Evolutionary conservation across 208 protist genomes (phyloP).

Genomic region (Acanthamoeba royreba): DNA sequence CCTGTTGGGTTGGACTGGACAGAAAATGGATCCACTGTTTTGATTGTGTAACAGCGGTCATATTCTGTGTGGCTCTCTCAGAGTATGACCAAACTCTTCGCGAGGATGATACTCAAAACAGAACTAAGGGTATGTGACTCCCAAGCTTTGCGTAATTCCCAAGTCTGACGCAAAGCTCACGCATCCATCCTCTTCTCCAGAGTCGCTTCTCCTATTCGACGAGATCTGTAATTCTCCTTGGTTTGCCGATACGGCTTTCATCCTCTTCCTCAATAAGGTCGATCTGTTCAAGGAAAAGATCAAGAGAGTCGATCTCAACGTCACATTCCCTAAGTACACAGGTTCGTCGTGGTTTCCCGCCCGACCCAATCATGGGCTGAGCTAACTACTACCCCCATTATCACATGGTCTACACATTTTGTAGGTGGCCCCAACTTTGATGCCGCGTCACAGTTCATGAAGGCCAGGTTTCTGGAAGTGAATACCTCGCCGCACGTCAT

Average conservation of each 20-base stretch:
- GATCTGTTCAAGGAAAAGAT: slow-evolving; percentile 87
- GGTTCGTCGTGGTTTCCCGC: not conserved
- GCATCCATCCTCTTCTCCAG: too few relatives aligned
- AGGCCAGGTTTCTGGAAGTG: slow-evolving; percentile 67
- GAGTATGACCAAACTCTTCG: slow-evolving; percentile 75
- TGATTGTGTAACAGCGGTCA: slow-evolving; percentile 82
- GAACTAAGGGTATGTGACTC: slow-evolving; percentile 85
- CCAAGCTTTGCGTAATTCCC: too few relatives aligned
- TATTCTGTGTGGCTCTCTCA: slow-evolving; percentile 78
- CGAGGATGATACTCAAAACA: slow-evolving; percentile 76
- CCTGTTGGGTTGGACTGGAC: slow-evolving; percentile 70
- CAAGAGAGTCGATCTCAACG: slow-evolving; percentile 63
- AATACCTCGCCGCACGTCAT: slow-evolving; percentile 70
- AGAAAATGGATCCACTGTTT: slow-evolving; percentile 90
- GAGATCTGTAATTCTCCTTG: slow-evolving; percentile 81
- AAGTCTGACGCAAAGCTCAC: not conserved
- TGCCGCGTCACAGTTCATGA: slow-evolving; percentile 69
- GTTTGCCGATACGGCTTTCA: slow-evolving; percentile 78
- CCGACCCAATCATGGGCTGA: too few relatives aligned
- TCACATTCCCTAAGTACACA: slow-evolving; percentile 81
- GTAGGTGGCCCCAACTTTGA: slow-evolving; percentile 66
- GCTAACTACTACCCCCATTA: too few relatives aligned
- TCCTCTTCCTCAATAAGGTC: slow-evolving; percentile 86
- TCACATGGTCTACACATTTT: not conserved
- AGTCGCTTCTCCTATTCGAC: slow-evolving; percentile 83